Evolutionary conservation across 768 basidiomycete species (phyloP).

Genomic region (Boletus subcaerulescens): DNA sequence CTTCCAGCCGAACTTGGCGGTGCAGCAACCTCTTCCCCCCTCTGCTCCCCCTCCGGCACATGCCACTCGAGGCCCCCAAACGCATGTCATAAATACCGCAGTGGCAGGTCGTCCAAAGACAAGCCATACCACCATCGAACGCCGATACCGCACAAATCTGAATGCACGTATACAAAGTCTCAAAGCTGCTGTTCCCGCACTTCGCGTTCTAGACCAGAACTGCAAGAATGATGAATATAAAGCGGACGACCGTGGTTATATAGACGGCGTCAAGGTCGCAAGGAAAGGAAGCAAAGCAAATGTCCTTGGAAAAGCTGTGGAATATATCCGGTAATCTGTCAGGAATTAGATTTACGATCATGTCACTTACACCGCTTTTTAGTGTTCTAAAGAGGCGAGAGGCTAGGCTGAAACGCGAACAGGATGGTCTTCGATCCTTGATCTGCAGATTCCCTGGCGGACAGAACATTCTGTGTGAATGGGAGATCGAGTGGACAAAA

Average conservation of each 20-base stretch:
- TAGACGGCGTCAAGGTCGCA: slow-evolving; percentile 91
- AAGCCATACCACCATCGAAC: slow-evolving; percentile 86
- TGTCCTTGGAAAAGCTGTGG: slow-evolving; percentile 85
- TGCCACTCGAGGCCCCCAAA: slow-evolving; percentile 21
- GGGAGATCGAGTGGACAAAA: slow-evolving; percentile 73
- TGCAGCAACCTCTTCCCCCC: slow-evolving; percentile 29
- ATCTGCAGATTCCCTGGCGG: slow-evolving; percentile 73
- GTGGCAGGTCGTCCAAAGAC: slow-evolving; percentile 51
- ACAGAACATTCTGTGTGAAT: slow-evolving; percentile 63
- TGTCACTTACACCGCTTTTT: slow-evolving; percentile 6
- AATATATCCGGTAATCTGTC: slow-evolving; percentile 66
- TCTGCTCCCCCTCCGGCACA: slow-evolving; percentile 37
- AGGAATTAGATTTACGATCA: background rate
- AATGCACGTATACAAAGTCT: slow-evolving; percentile 83
- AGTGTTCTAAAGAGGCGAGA: slow-evolving; percentile 83
- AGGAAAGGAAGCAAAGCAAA: slow-evolving; percentile 90
- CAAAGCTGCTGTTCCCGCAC: slow-evolving; percentile 77
- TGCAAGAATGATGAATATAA: slow-evolving; percentile 41
- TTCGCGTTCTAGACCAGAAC: slow-evolving; percentile 69
- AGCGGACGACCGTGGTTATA: slow-evolving; percentile 81
- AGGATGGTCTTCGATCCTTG: slow-evolving; percentile 68
- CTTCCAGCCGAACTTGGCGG: slow-evolving; percentile 31
- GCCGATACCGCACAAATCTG: slow-evolving; percentile 84
- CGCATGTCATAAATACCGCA: slow-evolving; percentile 18
- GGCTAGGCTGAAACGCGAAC: slow-evolving; percentile 65